phyloP scores from a whole-genome alignment of 2,329 filamentous ascomycete genomes.

The Botryosphaeria agaves region DNA sequence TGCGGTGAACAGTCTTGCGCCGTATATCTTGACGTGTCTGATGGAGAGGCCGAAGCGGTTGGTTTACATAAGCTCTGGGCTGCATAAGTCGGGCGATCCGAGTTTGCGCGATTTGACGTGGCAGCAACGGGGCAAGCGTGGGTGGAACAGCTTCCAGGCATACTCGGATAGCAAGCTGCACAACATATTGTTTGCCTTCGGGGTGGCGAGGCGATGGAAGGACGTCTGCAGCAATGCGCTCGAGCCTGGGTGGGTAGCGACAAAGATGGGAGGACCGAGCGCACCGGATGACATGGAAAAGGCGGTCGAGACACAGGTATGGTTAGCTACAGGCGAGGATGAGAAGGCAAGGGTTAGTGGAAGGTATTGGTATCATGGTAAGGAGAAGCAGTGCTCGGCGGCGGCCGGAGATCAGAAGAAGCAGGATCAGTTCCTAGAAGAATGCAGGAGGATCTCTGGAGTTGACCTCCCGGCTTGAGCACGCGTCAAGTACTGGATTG shows the following conservation, averaged over 20 bases:
- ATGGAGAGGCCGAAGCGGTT: slow-evolving; percentile 32
- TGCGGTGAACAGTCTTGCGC: slow-evolving; percentile 39
- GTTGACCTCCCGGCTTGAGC: not conserved
- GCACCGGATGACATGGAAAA: not conserved
- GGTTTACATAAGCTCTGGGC: slow-evolving; percentile 33
- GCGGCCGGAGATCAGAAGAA: not conserved
- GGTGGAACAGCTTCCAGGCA: slow-evolving; percentile 18
- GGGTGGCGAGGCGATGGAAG: slow-evolving; percentile 30
- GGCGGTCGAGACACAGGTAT: not conserved
- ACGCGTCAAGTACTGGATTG: too few relatives aligned
- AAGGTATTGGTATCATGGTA: not conserved
- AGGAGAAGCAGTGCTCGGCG: not conserved
- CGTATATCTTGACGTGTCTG: slow-evolving; percentile 36
- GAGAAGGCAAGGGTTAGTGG: not conserved
- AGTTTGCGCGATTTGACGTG: slow-evolving; percentile 23
- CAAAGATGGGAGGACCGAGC: not conserved
- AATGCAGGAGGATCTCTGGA: not conserved
- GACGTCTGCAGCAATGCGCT: slow-evolving; percentile 26
- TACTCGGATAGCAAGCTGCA: slow-evolving; percentile 41
- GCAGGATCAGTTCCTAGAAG: not conserved
- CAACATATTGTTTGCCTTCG: slow-evolving; percentile 36
- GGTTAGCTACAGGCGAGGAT: not conserved
- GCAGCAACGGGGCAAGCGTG: slow-evolving; percentile 15
- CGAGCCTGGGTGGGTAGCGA: not conserved
- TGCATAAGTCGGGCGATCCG: slow-evolving; percentile 32